Evolutionary conservation across 345 rosid genomes (phyloP).

Genomic region (Anacardium occidentale): DNA sequence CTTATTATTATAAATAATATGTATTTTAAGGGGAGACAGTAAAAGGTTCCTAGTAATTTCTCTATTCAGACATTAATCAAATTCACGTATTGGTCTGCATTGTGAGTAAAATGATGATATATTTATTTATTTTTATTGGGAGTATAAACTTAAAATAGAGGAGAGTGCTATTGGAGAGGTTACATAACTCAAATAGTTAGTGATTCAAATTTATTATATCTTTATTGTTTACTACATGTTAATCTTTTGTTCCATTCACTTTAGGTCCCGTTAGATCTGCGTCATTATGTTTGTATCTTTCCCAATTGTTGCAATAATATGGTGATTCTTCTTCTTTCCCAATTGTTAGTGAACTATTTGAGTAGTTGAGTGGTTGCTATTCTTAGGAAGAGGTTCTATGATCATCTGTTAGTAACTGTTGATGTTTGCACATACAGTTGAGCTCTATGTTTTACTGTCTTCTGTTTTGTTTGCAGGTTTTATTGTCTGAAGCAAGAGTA

Average conservation of each 20-base stretch:
- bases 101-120: too few species aligned
- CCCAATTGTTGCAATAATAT: background rate
- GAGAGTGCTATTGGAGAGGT: too few species aligned
- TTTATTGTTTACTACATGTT: background rate
- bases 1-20: background rate
- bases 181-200: too few species aligned
- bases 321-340: background rate
- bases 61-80: background rate
- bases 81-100: background rate
- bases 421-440: background rate
- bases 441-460: background rate
- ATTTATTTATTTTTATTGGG: too few species aligned
- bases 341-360: background rate
- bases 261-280: background rate
- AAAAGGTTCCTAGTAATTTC: background rate
- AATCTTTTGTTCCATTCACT: background rate
- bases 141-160: too few species aligned
- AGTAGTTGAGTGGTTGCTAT: background rate
- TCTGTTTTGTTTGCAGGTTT: slow-evolving; percentile 45
- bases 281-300: background rate
- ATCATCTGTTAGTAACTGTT: too few species aligned
- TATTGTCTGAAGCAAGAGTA: slow-evolving; percentile 76
- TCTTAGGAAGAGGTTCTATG: background rate
- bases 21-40: background rate
- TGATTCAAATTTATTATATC: background rate